A percentile compares a stretch with the other conserved stretches of the same genome.
These are phyloP conservation scores for Athelia psychrophila DNA, from an alignment of 1,284 basidiomycete species.

Conservation along the genomic window DNA sequence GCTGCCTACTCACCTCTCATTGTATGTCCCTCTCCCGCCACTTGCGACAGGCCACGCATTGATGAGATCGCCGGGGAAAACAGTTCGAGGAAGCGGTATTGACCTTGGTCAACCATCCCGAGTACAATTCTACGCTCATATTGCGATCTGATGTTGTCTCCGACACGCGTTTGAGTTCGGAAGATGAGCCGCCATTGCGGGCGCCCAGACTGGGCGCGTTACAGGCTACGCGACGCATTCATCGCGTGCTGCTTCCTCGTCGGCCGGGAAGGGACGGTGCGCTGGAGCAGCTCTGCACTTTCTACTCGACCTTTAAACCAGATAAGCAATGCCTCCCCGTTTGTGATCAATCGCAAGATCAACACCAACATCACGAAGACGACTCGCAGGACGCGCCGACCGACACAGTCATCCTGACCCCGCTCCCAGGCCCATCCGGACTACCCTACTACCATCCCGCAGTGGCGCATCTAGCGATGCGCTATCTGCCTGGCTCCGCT, in stretches of 20 bases:
- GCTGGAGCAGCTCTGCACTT: slow-evolving; percentile 74
- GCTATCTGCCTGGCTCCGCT: slow-evolving; percentile 43
- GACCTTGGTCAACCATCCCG: slow-evolving; percentile 74
- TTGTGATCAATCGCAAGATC: slow-evolving; percentile 65
- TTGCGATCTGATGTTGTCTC: slow-evolving; percentile 66
- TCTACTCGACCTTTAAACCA: too few relatives aligned
- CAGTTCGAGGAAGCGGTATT: slow-evolving; percentile 66
- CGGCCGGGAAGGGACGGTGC: slow-evolving; percentile 64
- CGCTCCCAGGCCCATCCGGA: slow-evolving; percentile 22
- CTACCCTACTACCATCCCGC: slow-evolving; percentile 82
- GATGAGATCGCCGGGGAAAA: neutral
- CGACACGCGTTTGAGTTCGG: slow-evolving; percentile 30
- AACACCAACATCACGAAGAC: slow-evolving; percentile 7
- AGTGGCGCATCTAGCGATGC: slow-evolving; percentile 72
- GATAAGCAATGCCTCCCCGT: slow-evolving; percentile 33
- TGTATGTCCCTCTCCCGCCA: too few relatives aligned
- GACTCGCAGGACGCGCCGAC: too few relatives aligned
- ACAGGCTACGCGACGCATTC: slow-evolving; percentile 43
- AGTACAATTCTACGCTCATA: slow-evolving; percentile 83
- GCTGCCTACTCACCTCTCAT: too few relatives aligned
- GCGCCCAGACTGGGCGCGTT: slow-evolving; percentile 42
- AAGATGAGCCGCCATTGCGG: slow-evolving; percentile 25
- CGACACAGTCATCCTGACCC: too few relatives aligned
- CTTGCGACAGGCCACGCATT: too few relatives aligned
- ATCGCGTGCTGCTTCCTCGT: slow-evolving; percentile 67